phyloP scores from a whole-genome alignment of 2,329 filamentous ascomycete genomes.

The Camillea tinctor region DNA sequence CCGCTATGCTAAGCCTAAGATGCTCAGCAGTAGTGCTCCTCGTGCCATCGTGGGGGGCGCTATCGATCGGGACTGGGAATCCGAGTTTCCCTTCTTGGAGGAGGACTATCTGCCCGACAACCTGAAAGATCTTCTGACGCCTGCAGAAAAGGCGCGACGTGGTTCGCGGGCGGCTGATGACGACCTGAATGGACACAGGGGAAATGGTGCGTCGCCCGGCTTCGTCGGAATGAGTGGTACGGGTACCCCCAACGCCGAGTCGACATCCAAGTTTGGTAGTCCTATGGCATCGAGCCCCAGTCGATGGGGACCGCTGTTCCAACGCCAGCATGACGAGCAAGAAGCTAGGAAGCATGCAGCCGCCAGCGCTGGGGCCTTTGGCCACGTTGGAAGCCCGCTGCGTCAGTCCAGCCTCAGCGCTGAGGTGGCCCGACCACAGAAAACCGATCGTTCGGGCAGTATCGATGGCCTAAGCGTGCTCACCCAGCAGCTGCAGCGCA shows the following conservation, averaged over 20 bases:
- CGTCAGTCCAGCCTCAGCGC: constrained; percentile 62
- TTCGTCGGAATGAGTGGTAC: constrained; percentile 38
- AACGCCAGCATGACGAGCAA: constrained; percentile 60
- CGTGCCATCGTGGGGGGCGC: constrained; percentile 57
- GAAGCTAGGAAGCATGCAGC: constrained; percentile 45
- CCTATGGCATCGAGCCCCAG: constrained; percentile 59
- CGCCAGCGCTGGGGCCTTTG: constrained; percentile 53
- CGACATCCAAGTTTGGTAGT: constrained; percentile 58
- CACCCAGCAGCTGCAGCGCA: constrained; percentile 62
- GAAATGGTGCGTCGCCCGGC: constrained; percentile 36
- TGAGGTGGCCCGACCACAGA: constrained; percentile 45
- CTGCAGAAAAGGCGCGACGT: constrained; percentile 64
- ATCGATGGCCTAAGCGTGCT: constrained; percentile 56
- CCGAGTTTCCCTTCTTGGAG: constrained; percentile 72
- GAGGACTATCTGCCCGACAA: constrained; percentile 83
- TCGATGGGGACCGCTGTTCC: constrained; percentile 60
- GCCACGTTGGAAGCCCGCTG: constrained; percentile 64
- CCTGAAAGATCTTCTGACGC: constrained; percentile 64
- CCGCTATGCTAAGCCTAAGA: constrained; percentile 64
- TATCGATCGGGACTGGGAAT: constrained; percentile 64
- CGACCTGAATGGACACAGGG: constrained; percentile 39
- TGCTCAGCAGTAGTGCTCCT: constrained; percentile 67
- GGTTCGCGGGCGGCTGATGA: constrained; percentile 60
- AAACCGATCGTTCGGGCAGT: constrained; percentile 44
- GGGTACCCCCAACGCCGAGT: constrained; percentile 40